Evolutionary conservation across 495 filamentous ascomycete species (phyloP).

Genomic region (Trichodelitschia bisporula): DNA sequence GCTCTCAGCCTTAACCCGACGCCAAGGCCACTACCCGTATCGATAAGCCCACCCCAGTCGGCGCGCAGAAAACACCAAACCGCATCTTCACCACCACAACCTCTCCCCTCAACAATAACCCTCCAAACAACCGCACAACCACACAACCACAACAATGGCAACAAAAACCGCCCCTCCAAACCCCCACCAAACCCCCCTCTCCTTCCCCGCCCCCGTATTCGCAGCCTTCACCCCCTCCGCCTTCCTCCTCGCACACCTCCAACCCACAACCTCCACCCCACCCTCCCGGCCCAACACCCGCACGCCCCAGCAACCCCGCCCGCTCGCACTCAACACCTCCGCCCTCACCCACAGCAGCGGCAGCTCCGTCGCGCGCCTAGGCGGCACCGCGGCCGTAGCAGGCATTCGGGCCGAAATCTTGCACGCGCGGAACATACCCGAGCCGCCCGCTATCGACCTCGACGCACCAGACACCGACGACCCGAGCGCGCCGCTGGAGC

Average conservation of each 20-base stretch:
- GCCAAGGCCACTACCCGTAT: too few species aligned
- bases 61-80: too few species aligned
- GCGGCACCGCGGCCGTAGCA: constrained; percentile 80
- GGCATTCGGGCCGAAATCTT: constrained; percentile 73
- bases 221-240: not conserved
- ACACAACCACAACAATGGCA: not conserved
- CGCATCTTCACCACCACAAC: not conserved
- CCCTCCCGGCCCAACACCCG: constrained; percentile 53
- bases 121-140: too few species aligned
- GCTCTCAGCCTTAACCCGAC: too few species aligned
- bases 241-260: not conserved
- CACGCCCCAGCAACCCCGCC: constrained; percentile 37
- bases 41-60: too few species aligned
- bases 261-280: not conserved
- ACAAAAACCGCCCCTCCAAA: not conserved
- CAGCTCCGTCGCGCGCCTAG: constrained; percentile 62
- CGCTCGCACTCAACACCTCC: constrained; percentile 45
- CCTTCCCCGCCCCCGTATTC: not conserved
- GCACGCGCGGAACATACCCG: constrained; percentile 40
- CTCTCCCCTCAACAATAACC: not conserved
- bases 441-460: constrained; percentile 10
- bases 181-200: too few species aligned
- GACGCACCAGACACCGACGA: not conserved
- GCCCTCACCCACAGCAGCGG: constrained; percentile 73
- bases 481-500: too few species aligned